These are phyloP conservation scores for Madurella mycetomatis DNA, from an alignment of 2,329 filamentous ascomycete genomes.

Conservation along the genomic window DNA sequence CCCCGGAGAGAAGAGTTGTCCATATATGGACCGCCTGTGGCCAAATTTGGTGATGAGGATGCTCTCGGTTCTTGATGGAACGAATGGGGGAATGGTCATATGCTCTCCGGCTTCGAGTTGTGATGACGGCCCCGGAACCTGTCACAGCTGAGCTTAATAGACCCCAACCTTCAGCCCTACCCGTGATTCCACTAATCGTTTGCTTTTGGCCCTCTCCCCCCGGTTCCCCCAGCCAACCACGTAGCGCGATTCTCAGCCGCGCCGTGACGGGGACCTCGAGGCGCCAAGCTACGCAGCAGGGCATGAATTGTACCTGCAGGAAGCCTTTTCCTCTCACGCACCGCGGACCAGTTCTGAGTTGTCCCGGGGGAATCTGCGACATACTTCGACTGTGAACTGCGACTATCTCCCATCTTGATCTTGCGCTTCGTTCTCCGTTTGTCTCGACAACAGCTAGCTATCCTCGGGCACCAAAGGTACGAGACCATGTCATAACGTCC, in stretches of 20 bases:
- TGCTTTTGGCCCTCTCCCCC: background rate
- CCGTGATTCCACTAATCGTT: conserved; percentile 7
- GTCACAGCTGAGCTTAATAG: background rate
- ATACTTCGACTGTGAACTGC: too few species aligned
- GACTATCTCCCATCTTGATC: background rate
- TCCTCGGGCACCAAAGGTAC: background rate
- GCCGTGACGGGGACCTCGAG: too few species aligned
- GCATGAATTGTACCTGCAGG: too few species aligned
- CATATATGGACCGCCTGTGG: too few species aligned
- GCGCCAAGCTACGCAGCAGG: too few species aligned
- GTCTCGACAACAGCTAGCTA: background rate
- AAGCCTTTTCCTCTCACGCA: too few species aligned
- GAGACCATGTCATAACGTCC: conserved; percentile 12
- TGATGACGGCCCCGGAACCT: background rate
- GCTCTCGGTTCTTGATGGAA: background rate
- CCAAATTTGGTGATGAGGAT: too few species aligned
- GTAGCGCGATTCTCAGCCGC: background rate
- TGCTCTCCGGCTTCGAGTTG: background rate
- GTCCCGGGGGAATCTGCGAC: too few species aligned
- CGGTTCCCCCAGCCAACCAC: background rate
- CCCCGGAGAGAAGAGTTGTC: too few species aligned
- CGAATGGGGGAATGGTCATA: too few species aligned
- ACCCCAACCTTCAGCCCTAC: conserved; percentile 15
- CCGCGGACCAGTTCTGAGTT: background rate
- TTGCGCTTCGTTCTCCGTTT: background rate